Conservation (phyloP, 768 basidiomycete species). For the Lactarius sanguifluus region DNA sequence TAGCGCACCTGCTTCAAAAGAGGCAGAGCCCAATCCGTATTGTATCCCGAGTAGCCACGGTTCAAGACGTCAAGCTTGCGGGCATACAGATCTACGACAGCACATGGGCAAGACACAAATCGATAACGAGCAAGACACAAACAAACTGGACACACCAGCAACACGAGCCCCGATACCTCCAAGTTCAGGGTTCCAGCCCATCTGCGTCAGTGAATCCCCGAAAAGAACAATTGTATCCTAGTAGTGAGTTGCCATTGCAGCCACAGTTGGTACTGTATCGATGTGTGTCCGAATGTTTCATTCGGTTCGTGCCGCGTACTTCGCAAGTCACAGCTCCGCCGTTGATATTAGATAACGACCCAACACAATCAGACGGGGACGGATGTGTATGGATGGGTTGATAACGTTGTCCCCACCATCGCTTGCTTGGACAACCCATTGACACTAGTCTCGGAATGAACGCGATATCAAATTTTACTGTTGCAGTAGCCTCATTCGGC, state of each 20-base stretch:
- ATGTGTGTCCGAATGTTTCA: neutral
- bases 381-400: too few relatives aligned
- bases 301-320: neutral
- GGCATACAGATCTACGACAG: slow-evolving; percentile 61
- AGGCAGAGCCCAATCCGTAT: slow-evolving; percentile 81
- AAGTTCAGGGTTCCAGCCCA: slow-evolving; percentile 49
- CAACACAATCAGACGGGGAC: too few relatives aligned
- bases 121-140: slow-evolving; percentile 5
- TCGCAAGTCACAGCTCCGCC: too few relatives aligned
- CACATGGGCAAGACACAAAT: neutral
- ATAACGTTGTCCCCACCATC: too few relatives aligned
- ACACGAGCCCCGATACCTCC: slow-evolving; percentile 69
- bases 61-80: slow-evolving; percentile 86
- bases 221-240: slow-evolving; percentile 73
- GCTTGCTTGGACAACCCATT: too few relatives aligned
- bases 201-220: slow-evolving; percentile 82
- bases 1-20: slow-evolving; percentile 67
- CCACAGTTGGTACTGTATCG: neutral
- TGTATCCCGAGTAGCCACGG: slow-evolving; percentile 82
- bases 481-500: too few relatives aligned
- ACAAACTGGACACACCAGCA: slow-evolving; percentile 48
- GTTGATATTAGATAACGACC: too few relatives aligned
- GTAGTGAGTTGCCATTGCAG: slow-evolving; percentile 52
- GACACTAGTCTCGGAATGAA: too few relatives aligned
- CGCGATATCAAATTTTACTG: too few relatives aligned